Evolutionary conservation across 1,284 basidiomycete species (phyloP).

Genomic region (Schizopora paradoxa): DNA sequence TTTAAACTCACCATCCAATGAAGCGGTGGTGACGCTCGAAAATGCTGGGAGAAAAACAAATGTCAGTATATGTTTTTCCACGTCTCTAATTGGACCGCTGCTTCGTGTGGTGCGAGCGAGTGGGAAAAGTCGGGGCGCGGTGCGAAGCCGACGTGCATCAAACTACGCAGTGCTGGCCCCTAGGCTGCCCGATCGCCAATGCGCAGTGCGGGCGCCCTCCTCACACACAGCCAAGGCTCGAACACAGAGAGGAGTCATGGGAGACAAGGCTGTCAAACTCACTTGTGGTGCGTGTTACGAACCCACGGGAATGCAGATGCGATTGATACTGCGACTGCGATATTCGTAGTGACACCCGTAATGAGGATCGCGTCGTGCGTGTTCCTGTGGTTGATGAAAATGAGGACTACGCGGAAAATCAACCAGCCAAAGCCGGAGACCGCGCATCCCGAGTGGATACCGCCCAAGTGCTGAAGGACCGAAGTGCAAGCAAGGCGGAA

Average conservation of each 20-base stretch:
- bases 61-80: conserved; percentile 8
- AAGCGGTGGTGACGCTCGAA: conserved; percentile 69
- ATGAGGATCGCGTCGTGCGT: conserved; percentile 52
- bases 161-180: too few relatives aligned
- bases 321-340: conserved; percentile 52
- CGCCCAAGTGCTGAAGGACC: conserved; percentile 59
- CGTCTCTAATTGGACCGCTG: neutral
- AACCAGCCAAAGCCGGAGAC: conserved; percentile 60
- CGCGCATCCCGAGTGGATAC: conserved; percentile 69
- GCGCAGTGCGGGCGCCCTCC: neutral
- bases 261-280: conserved; percentile 22
- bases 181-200: neutral
- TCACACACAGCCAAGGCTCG: neutral
- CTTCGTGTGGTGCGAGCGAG: conserved; percentile 18
- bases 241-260: neutral
- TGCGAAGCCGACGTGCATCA: conserved; percentile 7
- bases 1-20: conserved; percentile 52
- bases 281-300: conserved; percentile 66
- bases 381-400: conserved; percentile 48
- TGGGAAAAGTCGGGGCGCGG: conserved; percentile 4
- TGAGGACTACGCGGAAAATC: conserved; percentile 47
- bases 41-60: conserved; percentile 33
- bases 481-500: conserved; percentile 60
- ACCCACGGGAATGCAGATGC: conserved; percentile 64
- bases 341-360: conserved; percentile 52